Evolutionary conservation across 148 eudicot species (phyloP).

Genomic region (Heliamphora exappendiculata): DNA sequence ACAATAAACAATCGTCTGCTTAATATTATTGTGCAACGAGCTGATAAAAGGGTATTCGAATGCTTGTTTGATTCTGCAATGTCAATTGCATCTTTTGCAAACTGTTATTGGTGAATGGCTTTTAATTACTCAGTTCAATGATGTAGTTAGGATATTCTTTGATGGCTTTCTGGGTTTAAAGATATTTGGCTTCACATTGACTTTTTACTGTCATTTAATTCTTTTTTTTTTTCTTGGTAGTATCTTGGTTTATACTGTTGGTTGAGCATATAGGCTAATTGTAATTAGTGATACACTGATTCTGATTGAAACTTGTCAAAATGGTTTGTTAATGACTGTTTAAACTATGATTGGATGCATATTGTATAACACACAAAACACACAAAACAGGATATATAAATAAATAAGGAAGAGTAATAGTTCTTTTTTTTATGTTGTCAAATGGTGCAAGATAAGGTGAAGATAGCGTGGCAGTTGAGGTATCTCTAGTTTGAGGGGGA

Average conservation of each 20-base stretch:
- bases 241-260: not conserved
- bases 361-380: not conserved
- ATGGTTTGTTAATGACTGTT: not conserved
- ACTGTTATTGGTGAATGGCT: not conserved
- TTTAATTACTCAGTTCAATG: too few relatives aligned
- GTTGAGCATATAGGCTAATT: not conserved
- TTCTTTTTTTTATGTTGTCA: too few relatives aligned
- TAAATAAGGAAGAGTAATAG: not conserved
- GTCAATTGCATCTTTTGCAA: not conserved
- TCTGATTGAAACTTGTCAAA: not conserved
- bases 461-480: too few relatives aligned
- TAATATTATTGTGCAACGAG: too few relatives aligned
- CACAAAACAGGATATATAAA: not conserved
- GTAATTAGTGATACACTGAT: not conserved
- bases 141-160: too few relatives aligned
- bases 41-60: not conserved
- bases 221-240: not conserved
- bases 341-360: not conserved
- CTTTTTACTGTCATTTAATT: not conserved
- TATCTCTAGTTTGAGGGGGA: too few relatives aligned
- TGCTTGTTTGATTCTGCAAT: not conserved
- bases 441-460: too few relatives aligned
- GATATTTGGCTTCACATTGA: not conserved
- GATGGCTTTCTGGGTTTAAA: too few relatives aligned
- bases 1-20: too few relatives aligned